Base-by-base conservation (phyloP, 805 yeast genomes). In the Candida coquimbonensis region DNA sequence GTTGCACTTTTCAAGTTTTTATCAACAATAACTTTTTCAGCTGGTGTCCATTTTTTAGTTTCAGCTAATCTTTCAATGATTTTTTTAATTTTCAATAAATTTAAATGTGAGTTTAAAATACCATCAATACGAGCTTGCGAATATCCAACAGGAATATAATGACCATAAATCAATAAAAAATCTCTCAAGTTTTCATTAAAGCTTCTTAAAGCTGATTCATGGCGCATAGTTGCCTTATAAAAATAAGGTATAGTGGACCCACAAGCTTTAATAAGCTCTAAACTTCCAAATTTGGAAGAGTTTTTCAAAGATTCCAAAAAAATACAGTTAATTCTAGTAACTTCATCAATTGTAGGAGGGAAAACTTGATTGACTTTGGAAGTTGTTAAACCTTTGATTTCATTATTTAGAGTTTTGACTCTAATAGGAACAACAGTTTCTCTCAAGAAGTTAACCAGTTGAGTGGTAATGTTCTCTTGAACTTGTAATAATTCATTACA, bases 281-380 rank as follows among this genome's bases (percentile, higher is more conserved):
- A 73, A 42, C 83, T 76, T 2, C 96, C 96, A 58, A 63, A 78
- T 0, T 81, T 78, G 2, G 69, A 57, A 0, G 97, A 91, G 14
- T 74, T 63, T 47, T 78, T 77, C 45, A 91, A 65, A 21, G 93
- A 78, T 53, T 85, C 95, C 50, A 85, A 75, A 48, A 87, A 78
- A 5, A 91, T 80, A 59, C 96, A 87, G 59, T 90, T 90, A 36
- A 91, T 82, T 57, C 97, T 73, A 11, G 95, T 86, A 16, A 91
- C 81, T 66, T 91, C 98, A 64, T 91, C 97, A 17, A 91, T 84
- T 0, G 98, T 91, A 1, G 97, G 97, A 3, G 98, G 97, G 58
- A 91, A 89, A 1, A 88, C 73, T 41, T 80, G 72, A 62, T 91
- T 90, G 32, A 90, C 70, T 53, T 80, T 78, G 2, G 81, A 63